Evolutionary conservation across 2,329 filamentous ascomycete genomes (phyloP), one percentile per base, ranked within the genome.

Genomic region (Colletotrichum eleusines): DNA sequence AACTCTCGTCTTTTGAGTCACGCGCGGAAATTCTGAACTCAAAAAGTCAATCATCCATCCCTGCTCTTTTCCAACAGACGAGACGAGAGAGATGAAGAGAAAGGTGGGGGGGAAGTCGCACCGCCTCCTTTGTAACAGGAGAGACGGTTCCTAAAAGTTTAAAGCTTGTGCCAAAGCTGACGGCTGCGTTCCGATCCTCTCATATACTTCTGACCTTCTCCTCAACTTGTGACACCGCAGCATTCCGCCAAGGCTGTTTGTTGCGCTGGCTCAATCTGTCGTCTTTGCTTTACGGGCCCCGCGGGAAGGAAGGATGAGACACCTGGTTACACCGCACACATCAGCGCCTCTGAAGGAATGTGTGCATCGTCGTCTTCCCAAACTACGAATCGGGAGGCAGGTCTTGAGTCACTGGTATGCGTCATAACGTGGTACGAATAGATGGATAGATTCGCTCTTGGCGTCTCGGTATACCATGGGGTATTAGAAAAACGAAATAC

Each of bases 401-500:
- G 38, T 16, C 33, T 31, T 33, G 9, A 16, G 26, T 42, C 38
- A 44, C 55, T 55, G 53, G 33, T 38, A 23, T 16, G 20, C 5
- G 14, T 9, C 12, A 38, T 23, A 44, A 31, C 20, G 16, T 31
- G 38, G 23, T 40, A 12, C 12, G 31, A 50, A 38, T 14, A 42
- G 46, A 68, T 63, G 44, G 44, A 46, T 46, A 46, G 35, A 51
- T 48, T 68, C 57, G 44, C 64, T 63, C 63, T 59, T 63, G 40
- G 64, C 58, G 53, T 63, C 60, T 66, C 64, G 68, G n/a, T 59
- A 44, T 63, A 50, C 60, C 58, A 57, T 70, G 66, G 61, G 69
- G 66, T 72, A 72, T 72, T 71, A 65, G 57, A 46, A 70, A 54
- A 70, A 70, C 23, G 8, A 72, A 58, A 57, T 72, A 59, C 38